Evolutionary conservation across 805 yeast genomes (phyloP), one percentile per base, ranked within the genome.

Genomic region (Pichia ethanolica): DNA sequence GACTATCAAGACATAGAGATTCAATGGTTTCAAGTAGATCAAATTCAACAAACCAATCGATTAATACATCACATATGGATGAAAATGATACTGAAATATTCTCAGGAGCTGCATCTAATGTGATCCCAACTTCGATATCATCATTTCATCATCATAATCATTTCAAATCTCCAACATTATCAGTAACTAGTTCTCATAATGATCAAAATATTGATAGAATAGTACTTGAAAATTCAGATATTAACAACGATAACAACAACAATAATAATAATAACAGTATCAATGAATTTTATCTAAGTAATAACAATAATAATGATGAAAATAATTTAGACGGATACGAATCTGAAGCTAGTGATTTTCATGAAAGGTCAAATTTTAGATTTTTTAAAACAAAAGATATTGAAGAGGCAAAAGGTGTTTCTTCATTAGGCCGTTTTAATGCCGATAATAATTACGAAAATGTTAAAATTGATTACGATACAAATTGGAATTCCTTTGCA

Each of bases 311-410:
- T 46, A 53, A 58, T 41, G 74, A 63, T 43, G 71, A 66, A 45
- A 52, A 58, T 41, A 75, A 62, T 48, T 58, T 67, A 56, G 61
- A 49, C 32, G 71, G 66, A 20, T 70, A 68, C 32, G 63, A 63
- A 37, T 69, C 66, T 13, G 54, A 55, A 8, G 60, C 57, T 7
- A 50, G 48, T n/a, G 73, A 76, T 42, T 57, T 65, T 41, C 64
- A 60, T 32, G 70, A 65, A 44, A 52, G 70, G 14, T 62, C 71
- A 12, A 72, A 82, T 48, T 91, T 93, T 69, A 77, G 81, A 53
- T 91, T 90, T 63, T 91, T 91, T 66, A 81, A 91, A 10, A 73
- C 84, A 5, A 88, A 86, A 49, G 93, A 89, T 56, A 83, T 91
- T 42, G 90, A 85, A 59, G 72, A 76, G 45, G 97, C 98, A 0